Percentiles rank a stretch among this genome's conserved stretches.
phyloP scores from a whole-genome alignment of 2,329 filamentous ascomycete species.

The Penicillium griseofulvum region DNA sequence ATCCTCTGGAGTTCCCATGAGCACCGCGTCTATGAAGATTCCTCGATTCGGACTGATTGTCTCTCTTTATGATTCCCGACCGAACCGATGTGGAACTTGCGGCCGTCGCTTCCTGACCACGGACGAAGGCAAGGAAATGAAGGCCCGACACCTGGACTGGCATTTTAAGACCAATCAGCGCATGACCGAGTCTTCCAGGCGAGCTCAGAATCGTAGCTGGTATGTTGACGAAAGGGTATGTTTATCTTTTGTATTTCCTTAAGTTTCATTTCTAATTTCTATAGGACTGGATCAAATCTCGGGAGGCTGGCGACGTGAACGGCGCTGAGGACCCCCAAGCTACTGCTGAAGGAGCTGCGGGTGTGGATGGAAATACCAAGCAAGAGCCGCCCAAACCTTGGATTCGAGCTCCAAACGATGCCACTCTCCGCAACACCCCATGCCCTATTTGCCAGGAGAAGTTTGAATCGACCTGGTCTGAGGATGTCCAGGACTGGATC shows the following conservation, averaged over 20 bases:
- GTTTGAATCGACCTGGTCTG: slow-evolving; percentile 88
- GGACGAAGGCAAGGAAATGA: slow-evolving; percentile 75
- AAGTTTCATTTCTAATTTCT: background rate
- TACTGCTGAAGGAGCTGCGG: slow-evolving; percentile 41
- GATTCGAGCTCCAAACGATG: slow-evolving; percentile 79
- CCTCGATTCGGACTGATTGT: slow-evolving; percentile 72
- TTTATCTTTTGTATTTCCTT: slow-evolving; percentile 11
- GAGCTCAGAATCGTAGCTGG: slow-evolving; percentile 89
- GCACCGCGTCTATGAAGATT: slow-evolving; percentile 68
- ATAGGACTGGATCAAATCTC: slow-evolving; percentile 85
- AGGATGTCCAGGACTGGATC: slow-evolving; percentile 93
- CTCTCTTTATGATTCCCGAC: slow-evolving; percentile 74
- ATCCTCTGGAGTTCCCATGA: slow-evolving; percentile 52
- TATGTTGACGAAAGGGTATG: slow-evolving; percentile 84
- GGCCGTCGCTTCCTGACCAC: slow-evolving; percentile 80
- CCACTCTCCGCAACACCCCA: slow-evolving; percentile 68
- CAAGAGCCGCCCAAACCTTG: slow-evolving; percentile 65
- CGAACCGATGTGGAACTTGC: slow-evolving; percentile 87
- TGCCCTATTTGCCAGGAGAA: slow-evolving; percentile 96
- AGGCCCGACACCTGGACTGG: slow-evolving; percentile 94
- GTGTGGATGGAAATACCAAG: slow-evolving; percentile 45
- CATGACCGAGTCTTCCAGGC: slow-evolving; percentile 79
- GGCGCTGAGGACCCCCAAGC: slow-evolving; percentile 43
- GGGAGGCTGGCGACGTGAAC: slow-evolving; percentile 70
- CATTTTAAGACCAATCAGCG: slow-evolving; percentile 92